Evolutionary conservation across 1,139 yeast species (phyloP), one percentile per base, ranked within the genome.

Genomic region (Candida tetrigidarum): DNA sequence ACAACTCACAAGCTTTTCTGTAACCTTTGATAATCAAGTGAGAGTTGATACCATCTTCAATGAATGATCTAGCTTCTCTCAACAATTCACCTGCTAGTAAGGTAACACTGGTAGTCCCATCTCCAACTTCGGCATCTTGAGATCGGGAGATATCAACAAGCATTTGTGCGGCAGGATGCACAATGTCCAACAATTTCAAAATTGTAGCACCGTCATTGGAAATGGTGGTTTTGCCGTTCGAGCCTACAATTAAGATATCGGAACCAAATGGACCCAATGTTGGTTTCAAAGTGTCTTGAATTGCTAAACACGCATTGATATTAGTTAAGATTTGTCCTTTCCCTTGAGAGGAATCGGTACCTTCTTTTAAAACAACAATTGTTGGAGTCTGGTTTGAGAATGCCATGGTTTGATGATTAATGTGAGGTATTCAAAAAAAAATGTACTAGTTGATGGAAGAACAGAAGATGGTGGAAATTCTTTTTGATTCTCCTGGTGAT

Each of bases 61-160:
- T 89, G 60, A 92, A 93, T 29, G 80, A 69, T 63, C 90, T 91
- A 55, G 95, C 84, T 66, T 93, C 98, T 63, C 90, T 90, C 67
- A 93, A 78, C 52, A 93, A 78, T 68, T 93, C 99, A 46, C 98
- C 97, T 1, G 99, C 98, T 53, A 93, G 69, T 39, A 93, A 79
- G 0, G 98, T 90, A 11, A 95, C 99, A 34, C 97, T 85, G 0
- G 99, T 93, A 34, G 99, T 93, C 54, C 99, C 99, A 66, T 93
- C 99, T 51, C 99, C 99, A 47, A 93, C 98, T 68, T 93, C 99
- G 18, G 97, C 97, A 67, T 93, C 99, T 69, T 93, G 99, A 1
- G 98, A 85, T 60, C 97, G 81, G 11, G 97, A 89, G 49, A 93
- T 89, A 64, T 93, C 99, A 43, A 93, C 99, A 54, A 93, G 73